phyloP scores from a whole-genome alignment of 1,139 yeast species.

The Pichia cactophila region DNA sequence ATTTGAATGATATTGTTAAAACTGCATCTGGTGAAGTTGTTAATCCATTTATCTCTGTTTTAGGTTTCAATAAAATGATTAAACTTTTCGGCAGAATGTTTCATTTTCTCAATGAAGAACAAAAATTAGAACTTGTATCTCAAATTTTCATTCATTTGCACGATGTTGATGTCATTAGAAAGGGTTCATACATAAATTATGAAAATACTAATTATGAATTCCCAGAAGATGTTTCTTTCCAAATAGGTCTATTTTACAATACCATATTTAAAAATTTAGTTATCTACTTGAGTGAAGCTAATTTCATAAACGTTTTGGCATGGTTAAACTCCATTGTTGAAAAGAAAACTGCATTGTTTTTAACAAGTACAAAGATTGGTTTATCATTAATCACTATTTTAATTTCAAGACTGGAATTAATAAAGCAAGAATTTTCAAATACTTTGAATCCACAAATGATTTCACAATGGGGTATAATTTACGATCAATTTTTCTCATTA shows the following conservation, averaged over 20 bases:
- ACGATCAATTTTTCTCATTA: constrained; percentile 72
- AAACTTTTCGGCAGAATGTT: constrained; percentile 84
- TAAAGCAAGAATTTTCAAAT: constrained; percentile 70
- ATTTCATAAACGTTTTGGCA: constrained; percentile 77
- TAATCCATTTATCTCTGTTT: constrained; percentile 79
- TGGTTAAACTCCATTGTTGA: constrained; percentile 67
- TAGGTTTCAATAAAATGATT: constrained; percentile 82
- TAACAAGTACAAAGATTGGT: constrained; percentile 80
- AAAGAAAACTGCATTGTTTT: constrained; percentile 59
- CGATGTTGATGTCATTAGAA: constrained; percentile 67
- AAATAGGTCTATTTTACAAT: constrained; percentile 73
- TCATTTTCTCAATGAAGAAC: constrained; percentile 72
- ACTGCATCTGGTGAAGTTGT: constrained; percentile 46
- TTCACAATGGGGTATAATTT: constrained; percentile 70
- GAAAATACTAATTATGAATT: constrained; percentile 32
- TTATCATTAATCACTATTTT: constrained; percentile 80
- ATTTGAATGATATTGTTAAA: constrained; percentile 41
- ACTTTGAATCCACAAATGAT: constrained; percentile 36
- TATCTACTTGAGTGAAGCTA: constrained; percentile 76
- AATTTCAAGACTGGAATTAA: constrained; percentile 86
- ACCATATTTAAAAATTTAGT: constrained; percentile 83
- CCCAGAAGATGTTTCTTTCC: constrained; percentile 50
- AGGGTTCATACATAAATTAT: constrained; percentile 72
- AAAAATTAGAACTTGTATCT: constrained; percentile 70
- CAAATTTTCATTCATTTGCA: constrained; percentile 78